Base-by-base conservation (phyloP, 2,329 filamentous ascomycete genomes). In the Gnomoniopsis sp. region DNA sequence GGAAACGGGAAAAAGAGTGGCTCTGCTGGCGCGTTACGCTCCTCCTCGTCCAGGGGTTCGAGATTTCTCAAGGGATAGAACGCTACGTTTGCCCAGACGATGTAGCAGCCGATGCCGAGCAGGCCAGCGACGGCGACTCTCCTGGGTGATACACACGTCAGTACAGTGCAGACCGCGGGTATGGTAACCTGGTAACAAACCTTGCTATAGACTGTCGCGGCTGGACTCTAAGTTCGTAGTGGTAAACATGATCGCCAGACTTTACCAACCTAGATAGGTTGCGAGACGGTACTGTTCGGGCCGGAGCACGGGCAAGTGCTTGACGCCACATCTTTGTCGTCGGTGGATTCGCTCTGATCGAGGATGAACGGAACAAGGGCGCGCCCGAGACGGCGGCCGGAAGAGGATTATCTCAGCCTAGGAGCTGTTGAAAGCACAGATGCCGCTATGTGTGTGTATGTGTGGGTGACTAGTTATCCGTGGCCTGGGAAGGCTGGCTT, bases 1-100 rank as follows among this genome's bases (percentile, higher is more conserved):
- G 85, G 84, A 54, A 89, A 80, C 0, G 87, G 84, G 8, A 89
- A 78, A 61, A 88, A 88, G 6, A 79, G 63, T 1, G 78, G 71
- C 19, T 79, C 75, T 15, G 75, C 75, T 15, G 75, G 73, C 3
- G 78, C 74, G 2, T 77, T 6, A 3, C 19, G 15, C 3, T 21
- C 75, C 1, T 76, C 73, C 15, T 75, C 69, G 6, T 75, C 71
- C 33, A 23, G 12, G 60, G 72, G 76, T 65, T 80, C 74, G 52
- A 78, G 64, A 15, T 78, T 71, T 19, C 74, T 71, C 34, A 80
- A 75, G 15, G 75, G 66, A 68, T 71, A 75, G 53, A 73, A 72
- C 47, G 74, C 69, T 2, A 84, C 61, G 1, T 79, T 77, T 55
- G 75, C 75, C 22, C 81, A 83, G 36, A 79, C 66, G 38, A 75